Percentiles rank a stretch among this genome's conserved stretches.
phyloP scores from a whole-genome alignment of 202 grass and related monocot genomes.

The Carex sylvatica region DNA sequence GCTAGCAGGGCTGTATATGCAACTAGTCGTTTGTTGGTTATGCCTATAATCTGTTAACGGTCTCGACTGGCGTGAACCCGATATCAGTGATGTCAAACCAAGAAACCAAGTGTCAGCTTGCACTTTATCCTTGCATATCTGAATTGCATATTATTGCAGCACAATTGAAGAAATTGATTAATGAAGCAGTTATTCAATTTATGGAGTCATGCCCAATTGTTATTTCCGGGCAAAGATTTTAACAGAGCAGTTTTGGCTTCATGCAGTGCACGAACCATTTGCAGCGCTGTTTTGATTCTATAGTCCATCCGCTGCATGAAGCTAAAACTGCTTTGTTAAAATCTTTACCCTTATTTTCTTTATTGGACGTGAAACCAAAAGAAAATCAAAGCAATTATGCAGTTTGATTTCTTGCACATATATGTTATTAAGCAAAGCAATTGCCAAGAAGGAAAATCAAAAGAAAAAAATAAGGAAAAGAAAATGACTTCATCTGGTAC shows the following conservation, averaged over 20 bases:
- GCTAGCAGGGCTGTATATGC: conserved; percentile 72
- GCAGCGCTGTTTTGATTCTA: no score
- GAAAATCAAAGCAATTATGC: neutral
- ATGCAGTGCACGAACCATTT: no score
- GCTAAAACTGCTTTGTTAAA: no score
- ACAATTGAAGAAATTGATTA: neutral
- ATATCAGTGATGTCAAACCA: conserved; percentile 61
- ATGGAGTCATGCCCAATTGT: neutral
- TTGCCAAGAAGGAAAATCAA: neutral
- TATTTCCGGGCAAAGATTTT: neutral
- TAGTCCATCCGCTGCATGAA: no score
- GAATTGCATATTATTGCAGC: neutral
- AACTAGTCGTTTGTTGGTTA: conserved; percentile 54
- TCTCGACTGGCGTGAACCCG: conserved; percentile 46
- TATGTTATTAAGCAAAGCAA: neutral
- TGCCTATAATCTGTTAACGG: conserved; percentile 57
- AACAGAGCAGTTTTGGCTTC: no score
- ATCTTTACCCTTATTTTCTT: neutral
- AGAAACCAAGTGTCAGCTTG: conserved; percentile 84
- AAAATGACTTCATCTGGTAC: neutral
- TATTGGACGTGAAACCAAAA: neutral
- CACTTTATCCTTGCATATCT: conserved; percentile 92
- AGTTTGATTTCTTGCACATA: neutral
- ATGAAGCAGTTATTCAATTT: neutral
- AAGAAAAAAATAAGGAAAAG: neutral